phyloP scores from a whole-genome alignment of 768 basidiomycete species.

The Termitomyces sp. region DNA sequence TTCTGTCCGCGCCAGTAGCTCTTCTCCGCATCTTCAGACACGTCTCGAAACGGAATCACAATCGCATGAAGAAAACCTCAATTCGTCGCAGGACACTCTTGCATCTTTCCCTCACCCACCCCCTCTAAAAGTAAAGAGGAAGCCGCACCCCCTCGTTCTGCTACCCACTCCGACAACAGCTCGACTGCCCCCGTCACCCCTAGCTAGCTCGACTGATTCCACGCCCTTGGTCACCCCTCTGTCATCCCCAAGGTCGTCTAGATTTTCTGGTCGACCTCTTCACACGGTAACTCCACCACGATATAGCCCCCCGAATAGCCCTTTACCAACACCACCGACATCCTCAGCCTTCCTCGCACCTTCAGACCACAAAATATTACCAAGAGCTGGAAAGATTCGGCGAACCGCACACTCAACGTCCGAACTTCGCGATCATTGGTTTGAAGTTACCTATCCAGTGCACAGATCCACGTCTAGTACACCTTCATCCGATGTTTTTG shows the following conservation, averaged over 20 bases:
- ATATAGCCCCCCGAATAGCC: slow-evolving; percentile 35
- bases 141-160: slow-evolving; percentile 40
- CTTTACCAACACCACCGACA: slow-evolving; percentile 34
- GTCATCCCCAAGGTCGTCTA: slow-evolving; percentile 15
- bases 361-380: background rate
- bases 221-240: slow-evolving; percentile 42
- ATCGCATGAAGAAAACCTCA: slow-evolving; percentile 4
- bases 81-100: slow-evolving; percentile 18
- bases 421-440: slow-evolving; percentile 13
- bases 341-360: slow-evolving; percentile 14
- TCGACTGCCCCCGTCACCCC: slow-evolving; percentile 32
- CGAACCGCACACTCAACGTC: slow-evolving; percentile 25
- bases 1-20: slow-evolving; percentile 22
- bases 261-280: slow-evolving; percentile 21
- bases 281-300: slow-evolving; percentile 29
- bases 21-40: slow-evolving; percentile 25
- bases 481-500: slow-evolving; percentile 8
- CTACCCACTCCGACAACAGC: slow-evolving; percentile 26
- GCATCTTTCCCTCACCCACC: slow-evolving; percentile 40
- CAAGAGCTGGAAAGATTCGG: slow-evolving; percentile 9
- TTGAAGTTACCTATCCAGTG: slow-evolving; percentile 3
- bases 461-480: slow-evolving; percentile 27
- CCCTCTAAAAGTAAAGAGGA: slow-evolving; percentile 34
- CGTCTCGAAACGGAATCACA: slow-evolving; percentile 13
- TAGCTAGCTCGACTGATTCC: slow-evolving; percentile 35